Evolutionary conservation across 2,329 filamentous ascomycete species (phyloP).

Genomic region (Hypoxylon sp.): DNA sequence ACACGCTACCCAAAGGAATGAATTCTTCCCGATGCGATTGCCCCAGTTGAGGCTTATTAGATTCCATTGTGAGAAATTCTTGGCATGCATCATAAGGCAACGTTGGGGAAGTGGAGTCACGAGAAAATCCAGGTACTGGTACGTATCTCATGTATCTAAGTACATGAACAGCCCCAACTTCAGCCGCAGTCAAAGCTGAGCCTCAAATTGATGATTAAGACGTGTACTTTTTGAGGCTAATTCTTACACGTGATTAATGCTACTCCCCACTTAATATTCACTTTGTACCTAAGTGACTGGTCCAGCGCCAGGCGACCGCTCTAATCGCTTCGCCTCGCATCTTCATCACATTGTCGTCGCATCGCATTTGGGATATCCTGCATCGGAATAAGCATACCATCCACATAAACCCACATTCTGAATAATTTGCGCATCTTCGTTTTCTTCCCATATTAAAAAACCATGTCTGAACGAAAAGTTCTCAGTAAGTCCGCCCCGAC

Average conservation of each 20-base stretch:
- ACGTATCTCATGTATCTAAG: constrained; percentile 8
- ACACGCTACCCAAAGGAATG: neutral
- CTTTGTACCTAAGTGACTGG: neutral
- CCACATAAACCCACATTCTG: no score
- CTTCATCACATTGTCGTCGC: constrained; percentile 13
- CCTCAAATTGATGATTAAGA: constrained; percentile 19
- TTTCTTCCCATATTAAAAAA: constrained; percentile 25
- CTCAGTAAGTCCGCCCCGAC: constrained; percentile 40
- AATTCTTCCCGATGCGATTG: no score
- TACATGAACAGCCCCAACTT: constrained; percentile 21
- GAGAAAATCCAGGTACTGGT: neutral
- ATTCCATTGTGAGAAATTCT: constrained; percentile 2
- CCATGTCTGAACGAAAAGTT: constrained; percentile 57
- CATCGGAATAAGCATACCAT: no score
- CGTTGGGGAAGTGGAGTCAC: constrained; percentile 26
- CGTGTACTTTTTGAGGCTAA: constrained; percentile 24
- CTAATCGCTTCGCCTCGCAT: constrained; percentile 13
- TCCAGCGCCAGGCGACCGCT: no score
- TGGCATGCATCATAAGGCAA: constrained; percentile 33
- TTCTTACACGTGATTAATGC: constrained; percentile 23
- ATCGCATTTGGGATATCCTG: no score
- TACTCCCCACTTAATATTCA: constrained; percentile 10
- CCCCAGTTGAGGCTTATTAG: neutral
- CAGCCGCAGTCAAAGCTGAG: constrained; percentile 26
- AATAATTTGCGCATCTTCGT: no score